Evolutionary conservation across 139 green algal species (phyloP).

Genomic region (Coelastrella sp.): DNA sequence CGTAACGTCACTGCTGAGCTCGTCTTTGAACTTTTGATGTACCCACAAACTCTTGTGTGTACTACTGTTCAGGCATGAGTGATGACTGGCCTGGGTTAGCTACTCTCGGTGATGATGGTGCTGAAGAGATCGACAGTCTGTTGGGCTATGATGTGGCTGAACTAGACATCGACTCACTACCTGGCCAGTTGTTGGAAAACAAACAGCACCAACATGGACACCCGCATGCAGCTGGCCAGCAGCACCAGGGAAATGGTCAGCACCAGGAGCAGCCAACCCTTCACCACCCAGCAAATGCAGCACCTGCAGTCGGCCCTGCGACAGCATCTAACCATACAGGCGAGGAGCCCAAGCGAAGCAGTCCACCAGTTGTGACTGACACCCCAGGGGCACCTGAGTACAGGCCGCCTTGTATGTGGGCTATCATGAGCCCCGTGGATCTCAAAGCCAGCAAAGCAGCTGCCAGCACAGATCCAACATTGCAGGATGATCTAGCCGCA

Average conservation of each 20-base stretch:
- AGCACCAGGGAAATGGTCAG: neutral
- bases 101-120: constrained; percentile 14
- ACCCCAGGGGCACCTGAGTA: constrained; percentile 1
- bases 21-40: too few relatives aligned
- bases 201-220: neutral
- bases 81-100: neutral
- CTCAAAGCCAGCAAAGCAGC: neutral
- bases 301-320: neutral
- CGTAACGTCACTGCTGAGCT: too few relatives aligned
- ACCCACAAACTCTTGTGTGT: neutral
- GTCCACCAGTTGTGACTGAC: neutral
- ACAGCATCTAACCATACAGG: neutral
- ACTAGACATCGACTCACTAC: neutral
- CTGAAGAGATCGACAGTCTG: constrained; percentile 9
- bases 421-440: constrained; percentile 69
- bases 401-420: constrained; percentile 79
- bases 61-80: neutral
- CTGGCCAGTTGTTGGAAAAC: neutral
- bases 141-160: constrained; percentile 12
- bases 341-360: neutral
- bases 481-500: neutral
- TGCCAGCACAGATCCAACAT: neutral
- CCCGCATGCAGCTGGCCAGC: neutral
- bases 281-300: neutral
- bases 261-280: neutral